Evolutionary conservation across 2,329 filamentous ascomycete genomes (phyloP).

Genomic region (Trichoderma gracile): DNA sequence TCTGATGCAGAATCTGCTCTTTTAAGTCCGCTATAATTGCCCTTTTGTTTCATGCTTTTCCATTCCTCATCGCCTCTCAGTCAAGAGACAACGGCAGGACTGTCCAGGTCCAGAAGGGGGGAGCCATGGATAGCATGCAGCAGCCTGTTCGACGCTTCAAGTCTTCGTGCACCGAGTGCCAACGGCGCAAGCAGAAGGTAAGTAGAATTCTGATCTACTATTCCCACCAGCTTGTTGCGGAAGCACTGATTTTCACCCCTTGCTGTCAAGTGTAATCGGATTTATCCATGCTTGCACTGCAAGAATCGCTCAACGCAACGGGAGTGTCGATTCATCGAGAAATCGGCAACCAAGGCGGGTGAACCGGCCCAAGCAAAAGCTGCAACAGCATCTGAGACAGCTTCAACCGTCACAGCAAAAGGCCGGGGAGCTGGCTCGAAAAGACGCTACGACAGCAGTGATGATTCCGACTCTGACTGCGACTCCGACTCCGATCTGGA

Average conservation of each 20-base stretch:
- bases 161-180: conserved; percentile 45
- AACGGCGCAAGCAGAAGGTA: conserved; percentile 44
- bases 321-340: conserved; percentile 33
- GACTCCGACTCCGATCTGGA: not conserved
- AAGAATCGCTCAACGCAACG: conserved; percentile 37
- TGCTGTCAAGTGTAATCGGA: conserved; percentile 36
- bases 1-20: too few species aligned
- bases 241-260: not conserved
- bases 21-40: too few species aligned
- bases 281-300: conserved; percentile 40
- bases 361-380: not conserved
- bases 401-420: not conserved
- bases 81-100: not conserved
- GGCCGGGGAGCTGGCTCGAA: not conserved
- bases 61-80: too few species aligned
- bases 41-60: not conserved
- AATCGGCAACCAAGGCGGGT: not conserved
- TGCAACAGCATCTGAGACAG: not conserved
- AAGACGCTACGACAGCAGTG: not conserved
- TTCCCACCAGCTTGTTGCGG: not conserved
- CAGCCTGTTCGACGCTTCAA: not conserved
- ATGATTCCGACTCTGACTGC: not conserved
- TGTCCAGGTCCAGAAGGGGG: not conserved
- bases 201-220: not conserved
- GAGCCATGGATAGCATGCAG: not conserved